These are phyloP conservation scores for Penicillium soppii DNA, from an alignment of 495 filamentous ascomycete genomes.

Conservation along the genomic window DNA sequence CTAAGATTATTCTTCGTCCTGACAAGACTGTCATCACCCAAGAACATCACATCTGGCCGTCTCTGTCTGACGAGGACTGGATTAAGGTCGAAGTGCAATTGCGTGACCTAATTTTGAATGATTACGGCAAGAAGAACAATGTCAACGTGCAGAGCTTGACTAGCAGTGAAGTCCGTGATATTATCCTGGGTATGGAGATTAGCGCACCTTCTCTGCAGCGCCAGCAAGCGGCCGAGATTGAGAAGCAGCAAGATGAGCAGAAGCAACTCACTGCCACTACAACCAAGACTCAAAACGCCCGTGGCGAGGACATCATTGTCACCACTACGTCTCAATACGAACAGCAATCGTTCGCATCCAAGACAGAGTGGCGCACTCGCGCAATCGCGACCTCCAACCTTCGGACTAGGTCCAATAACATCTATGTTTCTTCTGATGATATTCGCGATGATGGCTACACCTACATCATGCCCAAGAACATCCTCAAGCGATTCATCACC, in stretches of 20 bases:
- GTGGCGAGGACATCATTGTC: slow-evolving; percentile 97
- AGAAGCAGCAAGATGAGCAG: slow-evolving; percentile 97
- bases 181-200: slow-evolving; percentile 99
- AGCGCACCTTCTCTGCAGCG: slow-evolving; percentile 97
- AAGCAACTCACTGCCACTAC: slow-evolving; percentile 96
- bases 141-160: slow-evolving; percentile 97
- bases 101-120: slow-evolving; percentile 93
- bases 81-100: slow-evolving; percentile 97
- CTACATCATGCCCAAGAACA: slow-evolving; percentile 98
- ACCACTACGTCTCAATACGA: slow-evolving; percentile 97
- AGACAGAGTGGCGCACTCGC: slow-evolving; percentile 97
- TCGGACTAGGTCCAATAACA: slow-evolving; percentile 93
- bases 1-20: slow-evolving; percentile 93
- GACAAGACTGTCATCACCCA: slow-evolving; percentile 99
- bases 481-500: slow-evolving; percentile 97
- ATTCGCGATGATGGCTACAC: slow-evolving; percentile 81
- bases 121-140: slow-evolving; percentile 99
- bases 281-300: slow-evolving; percentile 97
- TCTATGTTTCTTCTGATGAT: slow-evolving; percentile 95
- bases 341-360: slow-evolving; percentile 95
- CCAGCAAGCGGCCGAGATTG: slow-evolving; percentile 97
- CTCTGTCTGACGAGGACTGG: slow-evolving; percentile 94
- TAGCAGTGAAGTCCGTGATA: slow-evolving; percentile 94
- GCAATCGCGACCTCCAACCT: slow-evolving; percentile 97
- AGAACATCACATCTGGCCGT: slow-evolving; percentile 98